Evolutionary conservation across 1,284 basidiomycete genomes (phyloP).

Genomic region (Papiliotrema nemorosa): DNA sequence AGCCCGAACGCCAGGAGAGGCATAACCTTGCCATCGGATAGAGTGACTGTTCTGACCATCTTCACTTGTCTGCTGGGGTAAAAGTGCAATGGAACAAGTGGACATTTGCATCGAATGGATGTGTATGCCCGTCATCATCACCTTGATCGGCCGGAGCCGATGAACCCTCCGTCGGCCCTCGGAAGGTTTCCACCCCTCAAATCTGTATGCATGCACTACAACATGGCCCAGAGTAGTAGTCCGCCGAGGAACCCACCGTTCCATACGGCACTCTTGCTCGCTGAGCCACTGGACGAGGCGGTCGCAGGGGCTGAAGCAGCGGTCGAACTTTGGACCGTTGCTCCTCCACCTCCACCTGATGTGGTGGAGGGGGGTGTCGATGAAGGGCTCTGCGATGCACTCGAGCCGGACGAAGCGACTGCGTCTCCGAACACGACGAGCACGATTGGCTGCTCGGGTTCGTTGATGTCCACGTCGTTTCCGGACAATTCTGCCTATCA

Average conservation of each 20-base stretch:
- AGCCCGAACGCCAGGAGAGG: conserved; percentile 16
- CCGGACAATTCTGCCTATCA: neutral
- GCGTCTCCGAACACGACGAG: neutral
- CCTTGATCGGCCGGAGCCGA: no score
- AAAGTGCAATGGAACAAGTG: neutral
- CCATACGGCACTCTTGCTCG: neutral
- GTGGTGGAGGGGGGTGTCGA: no score
- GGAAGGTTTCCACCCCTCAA: no score
- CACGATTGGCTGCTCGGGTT: neutral
- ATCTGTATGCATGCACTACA: no score
- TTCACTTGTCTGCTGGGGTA: neutral
- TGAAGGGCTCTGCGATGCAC: neutral
- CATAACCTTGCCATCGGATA: conserved; percentile 36
- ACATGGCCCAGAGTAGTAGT: neutral
- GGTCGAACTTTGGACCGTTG: neutral
- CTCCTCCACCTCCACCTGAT: neutral
- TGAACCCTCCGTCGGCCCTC: no score
- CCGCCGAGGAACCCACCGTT: neutral
- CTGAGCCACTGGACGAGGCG: neutral
- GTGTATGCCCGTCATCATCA: no score
- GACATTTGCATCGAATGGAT: neutral
- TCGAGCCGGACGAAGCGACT: neutral
- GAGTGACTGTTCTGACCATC: conserved; percentile 27
- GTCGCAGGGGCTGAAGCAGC: neutral
- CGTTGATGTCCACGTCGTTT: neutral